Base-by-base conservation (phyloP, 495 filamentous ascomycete genomes). In the Pyrenopolyporus hunteri region DNA sequence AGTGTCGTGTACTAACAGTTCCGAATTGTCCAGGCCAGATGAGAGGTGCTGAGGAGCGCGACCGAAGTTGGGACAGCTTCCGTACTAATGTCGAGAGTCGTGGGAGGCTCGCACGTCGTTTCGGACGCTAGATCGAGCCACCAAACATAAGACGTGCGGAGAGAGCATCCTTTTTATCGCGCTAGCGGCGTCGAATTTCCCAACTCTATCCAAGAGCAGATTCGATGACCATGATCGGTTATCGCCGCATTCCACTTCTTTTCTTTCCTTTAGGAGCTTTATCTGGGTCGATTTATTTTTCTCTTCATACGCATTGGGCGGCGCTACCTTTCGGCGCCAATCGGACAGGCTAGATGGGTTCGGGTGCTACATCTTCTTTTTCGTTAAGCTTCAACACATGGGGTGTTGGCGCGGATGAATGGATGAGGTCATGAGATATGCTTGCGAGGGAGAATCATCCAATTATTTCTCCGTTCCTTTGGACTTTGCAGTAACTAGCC, bases 1-100 rank as follows among this genome's bases (percentile, higher is more conserved):
- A 17, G 5, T 46, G 25, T 25, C 26, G 25, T n/a, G 32, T 36
- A 10, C 64, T 67, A n/a, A 67, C 35, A 0, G 7, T 51, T 17
- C 7, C 8, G 22, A 40, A 59, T 39, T 10, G n/a, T 36, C 9
- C 62, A 75, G 74, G 69, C 11, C 80, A 83, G 55, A 78, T 79
- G 69, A 75, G 61, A 44, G 76, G 80, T 57, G 72, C 70, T 59
- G 76, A 83, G 2, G 73, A 78, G 44, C 71, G 77, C 19, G 73
- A 83, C 64, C 72, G 68, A 43, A 75, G 66, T 62, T 83, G 76
- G 80, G 76, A 59, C 32, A 72, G 67, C 20, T 76, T 81, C 61
- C 74, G 76, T 47, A 59, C 53, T 6, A 71, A 71, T 19, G 20
- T 74, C 22, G 76, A 71, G n/a, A 59, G 44, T 53, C 65, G 63